Conservation (phyloP, 2,329 filamentous ascomycete species). For the Paraphaeosphaeria sporulosa region DNA sequence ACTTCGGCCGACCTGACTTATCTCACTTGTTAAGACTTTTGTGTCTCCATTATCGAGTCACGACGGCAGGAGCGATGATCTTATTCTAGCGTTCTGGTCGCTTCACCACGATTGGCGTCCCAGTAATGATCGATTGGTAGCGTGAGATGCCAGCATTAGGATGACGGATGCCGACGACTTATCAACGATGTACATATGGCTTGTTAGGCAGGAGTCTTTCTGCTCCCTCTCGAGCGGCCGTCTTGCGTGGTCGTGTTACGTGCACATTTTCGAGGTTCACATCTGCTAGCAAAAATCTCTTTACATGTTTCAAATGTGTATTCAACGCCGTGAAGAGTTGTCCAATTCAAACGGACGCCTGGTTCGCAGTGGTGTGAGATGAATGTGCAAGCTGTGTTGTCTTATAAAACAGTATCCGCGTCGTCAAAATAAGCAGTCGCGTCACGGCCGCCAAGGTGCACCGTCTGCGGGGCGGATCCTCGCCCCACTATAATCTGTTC, state of each 20-base stretch:
- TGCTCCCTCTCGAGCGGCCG: neutral
- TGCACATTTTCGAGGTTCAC: neutral
- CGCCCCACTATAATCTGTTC: neutral
- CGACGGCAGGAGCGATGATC: neutral
- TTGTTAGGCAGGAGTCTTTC: neutral
- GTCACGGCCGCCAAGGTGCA: neutral
- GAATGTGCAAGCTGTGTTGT: neutral
- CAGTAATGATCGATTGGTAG: neutral
- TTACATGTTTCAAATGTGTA: neutral
- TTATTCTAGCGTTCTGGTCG: neutral
- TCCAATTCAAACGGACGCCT: too few relatives aligned
- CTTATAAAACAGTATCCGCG: too few relatives aligned
- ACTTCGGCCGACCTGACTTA: neutral
- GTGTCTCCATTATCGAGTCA: neutral
- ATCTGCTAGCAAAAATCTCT: neutral
- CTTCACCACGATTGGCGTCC: neutral
- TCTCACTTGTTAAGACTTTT: neutral
- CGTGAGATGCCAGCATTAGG: neutral
- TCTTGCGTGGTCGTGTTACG: neutral
- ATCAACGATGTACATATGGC: neutral
- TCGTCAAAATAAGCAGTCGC: neutral
- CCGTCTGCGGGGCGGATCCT: neutral
- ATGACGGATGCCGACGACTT: neutral
- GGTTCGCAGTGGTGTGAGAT: too few relatives aligned
- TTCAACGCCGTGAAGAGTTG: too few relatives aligned